Base-by-base conservation (phyloP, 306 rosid species). In the Glycyrrhiza uralensis region DNA sequence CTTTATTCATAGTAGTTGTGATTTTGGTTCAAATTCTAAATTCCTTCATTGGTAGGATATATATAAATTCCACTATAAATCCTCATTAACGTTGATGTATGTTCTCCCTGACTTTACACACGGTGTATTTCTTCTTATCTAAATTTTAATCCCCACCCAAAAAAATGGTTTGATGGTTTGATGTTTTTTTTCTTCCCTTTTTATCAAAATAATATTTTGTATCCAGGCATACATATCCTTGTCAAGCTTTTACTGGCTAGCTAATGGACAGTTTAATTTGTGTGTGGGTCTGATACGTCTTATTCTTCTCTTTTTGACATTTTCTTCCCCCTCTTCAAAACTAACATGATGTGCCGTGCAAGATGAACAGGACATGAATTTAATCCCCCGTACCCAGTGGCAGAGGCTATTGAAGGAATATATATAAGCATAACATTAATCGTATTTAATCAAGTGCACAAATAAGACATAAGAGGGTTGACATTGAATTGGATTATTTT, bases 221-320 rank as follows among this genome's bases (percentile, higher is more conserved):
- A 54, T 24, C 39, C 4, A 15, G 38, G 69, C 20, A 23, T 36
- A 46, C 20, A 23, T 36, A 46, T 54, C 45, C 64, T 49, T 65
- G 51, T 80, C 61, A 22, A 39, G 41, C 65, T 58, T 73, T 55
- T 28, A 45, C 61, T 60, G 55, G 50, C 75, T 62, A 55, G 54
- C 45, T 60, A 17, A 33, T 71, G 74, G 67, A 22, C 13, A 17
- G 17, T 18, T 62, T 71, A 41, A 50, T 47, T 47, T 60, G 74
- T 50, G n/a, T n/a, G 75, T 28, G 15, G 56, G 56, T 66, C 71
- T 45, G 75, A 66, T 13, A 0, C 20, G 68, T 78, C 60, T 52
- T 54, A 52, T 24, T 76, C 66, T 71, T 44, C 23, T 15, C 56
- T 20, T 23, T 71, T 56, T 58, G 65, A 29, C 75, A 58, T 77